Conservation (phyloP, 2,329 filamentous ascomycete genomes). For the Penicillium sp. region DNA sequence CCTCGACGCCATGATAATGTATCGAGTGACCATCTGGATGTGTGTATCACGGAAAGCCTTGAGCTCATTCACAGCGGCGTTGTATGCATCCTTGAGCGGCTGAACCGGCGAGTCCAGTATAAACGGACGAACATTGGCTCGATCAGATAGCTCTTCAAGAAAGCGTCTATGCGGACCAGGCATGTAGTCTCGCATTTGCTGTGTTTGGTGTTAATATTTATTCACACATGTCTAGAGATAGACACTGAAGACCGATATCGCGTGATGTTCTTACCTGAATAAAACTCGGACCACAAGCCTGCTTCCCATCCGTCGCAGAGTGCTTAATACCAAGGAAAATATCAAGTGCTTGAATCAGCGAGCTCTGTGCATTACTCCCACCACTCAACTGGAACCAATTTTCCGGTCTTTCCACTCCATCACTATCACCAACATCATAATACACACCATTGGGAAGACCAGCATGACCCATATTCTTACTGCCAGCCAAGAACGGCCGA, state of each 20-base stretch:
- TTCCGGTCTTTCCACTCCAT: constrained; percentile 40
- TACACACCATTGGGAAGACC: constrained; percentile 54
- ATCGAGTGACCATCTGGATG: constrained; percentile 54
- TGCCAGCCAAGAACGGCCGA: constrained; percentile 54
- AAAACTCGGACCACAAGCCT: constrained; percentile 26
- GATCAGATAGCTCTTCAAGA: constrained; percentile 46
- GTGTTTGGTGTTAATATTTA: constrained; percentile 5
- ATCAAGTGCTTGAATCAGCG: constrained; percentile 56
- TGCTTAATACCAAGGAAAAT: constrained; percentile 54
- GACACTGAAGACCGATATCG: not conserved
- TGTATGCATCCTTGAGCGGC: constrained; percentile 42
- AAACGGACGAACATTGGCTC: constrained; percentile 50
- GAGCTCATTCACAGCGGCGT: constrained; percentile 48
- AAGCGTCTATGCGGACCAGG: constrained; percentile 54
- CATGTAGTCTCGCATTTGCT: constrained; percentile 58
- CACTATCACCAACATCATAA: constrained; percentile 51
- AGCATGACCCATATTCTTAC: constrained; percentile 54
- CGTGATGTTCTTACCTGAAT: constrained; percentile 30
- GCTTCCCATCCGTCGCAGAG: constrained; percentile 38
- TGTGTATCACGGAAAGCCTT: constrained; percentile 53
- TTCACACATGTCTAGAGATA: no score
- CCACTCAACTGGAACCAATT: constrained; percentile 54
- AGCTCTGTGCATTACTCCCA: constrained; percentile 58
- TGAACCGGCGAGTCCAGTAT: constrained; percentile 41
- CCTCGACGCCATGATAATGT: constrained; percentile 50